Base-by-base conservation (phyloP, 345 rosid genomes). In the Ailanthus altissimus region DNA sequence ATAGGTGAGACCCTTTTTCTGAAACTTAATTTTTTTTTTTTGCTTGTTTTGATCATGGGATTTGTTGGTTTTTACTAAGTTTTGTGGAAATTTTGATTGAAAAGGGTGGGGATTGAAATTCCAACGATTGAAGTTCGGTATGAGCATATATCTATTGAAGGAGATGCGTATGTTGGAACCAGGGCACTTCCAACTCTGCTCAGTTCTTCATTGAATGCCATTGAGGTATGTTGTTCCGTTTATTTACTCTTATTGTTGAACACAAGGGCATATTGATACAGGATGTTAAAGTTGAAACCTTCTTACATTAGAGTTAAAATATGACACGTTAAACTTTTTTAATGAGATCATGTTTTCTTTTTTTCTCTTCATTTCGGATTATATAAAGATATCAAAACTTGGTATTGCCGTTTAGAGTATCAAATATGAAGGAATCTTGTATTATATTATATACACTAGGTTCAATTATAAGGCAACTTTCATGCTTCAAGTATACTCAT, bases 161-260 rank as follows among this genome's bases (percentile, higher is more conserved):
- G 89, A 67, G 88, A 90, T 46, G 87, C 91, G n/a, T 86, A 84
- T 78, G 77, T 81, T 49, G 93, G 91, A 60, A 86, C 83, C 20
- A 85, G 88, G 67, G 88, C 91, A 38, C 91, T 88, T 46, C 90
- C 89, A 61, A 85, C 90, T 49, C 80, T 90, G 56, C 23, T 80
- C 5, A 84, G 86, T 80, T 53, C 86, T 26, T 56, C 87, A 72
- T n/a, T 84, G 25, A 88, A 84, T 70, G 78, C 82, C 43, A 32
- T 83, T 36, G 93, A 88, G 88, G 90, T 84, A 67, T 21, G 72
- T 64, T 53, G 3, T 66, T 32, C 38, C 3, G 38, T 32, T 32
- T 32, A 32, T 32, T 32, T 32, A 32, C 38, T 32, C 38, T 1
- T 32, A 32, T 32, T 3, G 3, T 32, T 32, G 38, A 32, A 32